These are phyloP conservation scores for Leccinellum luteum DNA, from an alignment of 768 basidiomycete species.

Conservation along the genomic window DNA sequence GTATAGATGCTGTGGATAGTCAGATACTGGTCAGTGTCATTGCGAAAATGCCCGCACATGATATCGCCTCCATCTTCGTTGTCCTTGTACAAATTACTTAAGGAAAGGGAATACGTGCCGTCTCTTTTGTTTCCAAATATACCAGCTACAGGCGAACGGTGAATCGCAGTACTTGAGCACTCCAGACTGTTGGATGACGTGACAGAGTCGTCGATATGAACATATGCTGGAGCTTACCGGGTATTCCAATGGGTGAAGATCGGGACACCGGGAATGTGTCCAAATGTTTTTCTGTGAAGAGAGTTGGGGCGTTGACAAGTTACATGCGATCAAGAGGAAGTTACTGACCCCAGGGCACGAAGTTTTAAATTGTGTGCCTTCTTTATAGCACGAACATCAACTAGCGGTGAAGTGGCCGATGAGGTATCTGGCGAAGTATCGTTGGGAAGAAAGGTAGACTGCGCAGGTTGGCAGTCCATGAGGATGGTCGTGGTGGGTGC, in stretches of 20 bases:
- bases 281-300: conserved; percentile 20
- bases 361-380: not conserved
- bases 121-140: conserved; percentile 16
- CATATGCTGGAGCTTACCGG: conserved; percentile 14
- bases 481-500: not conserved
- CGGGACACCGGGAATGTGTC: conserved; percentile 22
- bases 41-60: conserved; percentile 15
- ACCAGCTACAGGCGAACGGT: conserved; percentile 12
- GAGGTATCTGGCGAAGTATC: not conserved
- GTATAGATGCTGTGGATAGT: conserved; percentile 25
- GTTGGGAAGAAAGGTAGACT: not conserved
- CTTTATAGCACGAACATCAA: not conserved
- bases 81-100: conserved; percentile 24
- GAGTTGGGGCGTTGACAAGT: not conserved
- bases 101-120: conserved; percentile 18
- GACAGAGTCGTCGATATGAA: not conserved
- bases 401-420: not conserved
- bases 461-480: not conserved
- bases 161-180: conserved; percentile 19
- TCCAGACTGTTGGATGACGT: not conserved
- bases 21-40: not conserved
- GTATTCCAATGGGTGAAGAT: conserved; percentile 19
- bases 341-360: not conserved
- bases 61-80: conserved; percentile 26
- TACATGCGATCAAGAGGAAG: not conserved